Evolutionary conservation across 1,284 basidiomycete genomes (phyloP).

Genomic region (Fomitiporia mediterranea): DNA sequence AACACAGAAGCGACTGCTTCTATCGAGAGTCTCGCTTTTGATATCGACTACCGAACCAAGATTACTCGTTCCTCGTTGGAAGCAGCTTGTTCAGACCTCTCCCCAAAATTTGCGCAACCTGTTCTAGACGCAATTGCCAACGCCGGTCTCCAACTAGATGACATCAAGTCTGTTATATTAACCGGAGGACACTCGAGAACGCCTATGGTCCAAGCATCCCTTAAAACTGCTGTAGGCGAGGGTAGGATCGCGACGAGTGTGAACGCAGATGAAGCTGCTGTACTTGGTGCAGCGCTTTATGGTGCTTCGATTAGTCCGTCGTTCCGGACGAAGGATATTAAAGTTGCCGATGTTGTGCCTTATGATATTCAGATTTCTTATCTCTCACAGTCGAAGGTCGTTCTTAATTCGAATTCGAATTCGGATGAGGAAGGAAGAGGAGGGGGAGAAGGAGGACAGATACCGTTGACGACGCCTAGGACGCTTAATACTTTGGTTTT

Average conservation of each 20-base stretch:
- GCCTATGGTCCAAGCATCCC: constrained; percentile 85
- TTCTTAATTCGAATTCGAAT: constrained; percentile 22
- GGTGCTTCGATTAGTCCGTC: constrained; percentile 87
- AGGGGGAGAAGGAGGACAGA: constrained; percentile 14
- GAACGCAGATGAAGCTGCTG: constrained; percentile 95
- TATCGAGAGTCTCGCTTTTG: constrained; percentile 86
- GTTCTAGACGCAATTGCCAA: constrained; percentile 72
- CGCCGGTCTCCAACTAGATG: constrained; percentile 57
- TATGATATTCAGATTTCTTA: constrained; percentile 79
- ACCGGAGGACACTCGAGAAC: constrained; percentile 88
- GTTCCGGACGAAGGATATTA: constrained; percentile 95
- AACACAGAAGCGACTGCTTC: constrained; percentile 76
- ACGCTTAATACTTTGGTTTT: constrained; percentile 74
- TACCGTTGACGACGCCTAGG: constrained; percentile 40
- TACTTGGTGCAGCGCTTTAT: constrained; percentile 89
- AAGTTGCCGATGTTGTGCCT: constrained; percentile 68
- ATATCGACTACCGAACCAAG: constrained; percentile 85
- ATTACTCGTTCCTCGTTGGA: constrained; percentile 81
- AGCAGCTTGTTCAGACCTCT: constrained; percentile 58
- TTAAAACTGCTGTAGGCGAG: constrained; percentile 73
- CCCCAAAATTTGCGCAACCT: constrained; percentile 62
- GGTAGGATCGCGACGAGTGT: constrained; percentile 89
- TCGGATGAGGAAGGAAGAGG: no score
- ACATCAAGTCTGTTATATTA: constrained; percentile 86
- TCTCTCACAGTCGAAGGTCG: constrained; percentile 50